Base-by-base conservation (phyloP, 345 rosid genomes). In the Reutealis trisperma region DNA sequence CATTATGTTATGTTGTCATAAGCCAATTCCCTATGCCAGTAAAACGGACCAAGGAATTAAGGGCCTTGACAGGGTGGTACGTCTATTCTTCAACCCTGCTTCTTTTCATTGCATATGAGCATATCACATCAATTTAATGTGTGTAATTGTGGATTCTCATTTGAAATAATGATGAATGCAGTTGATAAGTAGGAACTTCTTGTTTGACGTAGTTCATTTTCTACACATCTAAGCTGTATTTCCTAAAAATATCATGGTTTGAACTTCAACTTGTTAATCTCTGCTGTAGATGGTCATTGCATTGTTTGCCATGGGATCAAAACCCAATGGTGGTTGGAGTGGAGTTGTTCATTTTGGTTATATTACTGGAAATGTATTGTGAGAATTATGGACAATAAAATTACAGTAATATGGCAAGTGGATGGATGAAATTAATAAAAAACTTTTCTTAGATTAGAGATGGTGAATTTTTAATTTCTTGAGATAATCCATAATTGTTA, bases 11-110 rank as follows among this genome's bases (percentile, higher is more conserved):
- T 81, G 81, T 85, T 75, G 76, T 84, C 62, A 84, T 90, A 74
- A 80, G 87, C 37, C 86, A 80, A 75, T 86, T 85, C 74, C 86
- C 98, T 27, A 83, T 93, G 78, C 81, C 96, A 2, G 91, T 90
- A 16, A 92, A 89, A 75, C 93, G 97, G 82, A 90, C 91, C 55
- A 92, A 87, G 88, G 99, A 93, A 79, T 79, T 95, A 61, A 92
- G 91, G 81, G 93, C 94, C 84, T 83, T 95, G 81, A 85, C 87
- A 1, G 99, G 98, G 67, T 95, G 99, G 98, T 95, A 88, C 62
- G 88, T 73, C 15, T 57, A n/a, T 69, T 63, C 70, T 83, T 69
- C 80, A 21, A 34, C 64, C 70, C 73, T 54, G 63, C 18, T 73
- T 75, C 60, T 32, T 63, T 75, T 66, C 62, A 75, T 30, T 79